These are phyloP conservation scores for Maudiozyma saulgeensis DNA, from an alignment of 805 yeast species.

Conservation along the genomic window DNA sequence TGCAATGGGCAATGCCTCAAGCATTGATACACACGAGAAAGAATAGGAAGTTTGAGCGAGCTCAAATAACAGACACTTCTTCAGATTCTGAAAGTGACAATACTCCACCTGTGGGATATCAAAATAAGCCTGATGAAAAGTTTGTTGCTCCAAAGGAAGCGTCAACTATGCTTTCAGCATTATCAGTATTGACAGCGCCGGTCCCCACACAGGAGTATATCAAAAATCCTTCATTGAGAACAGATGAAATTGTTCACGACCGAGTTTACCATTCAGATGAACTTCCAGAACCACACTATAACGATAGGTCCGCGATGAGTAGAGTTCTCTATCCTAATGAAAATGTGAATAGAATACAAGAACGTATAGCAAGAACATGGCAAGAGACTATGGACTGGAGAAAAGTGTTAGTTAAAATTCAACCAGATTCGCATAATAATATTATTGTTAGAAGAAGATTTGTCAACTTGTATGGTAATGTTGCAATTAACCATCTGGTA, in stretches of 20 bases:
- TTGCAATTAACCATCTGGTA: constrained; percentile 75
- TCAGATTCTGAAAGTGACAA: constrained; percentile 7
- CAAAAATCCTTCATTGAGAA: constrained; percentile 55
- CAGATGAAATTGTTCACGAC: constrained; percentile 71
- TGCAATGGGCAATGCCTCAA: constrained; percentile 22
- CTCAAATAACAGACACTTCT: constrained; percentile 14
- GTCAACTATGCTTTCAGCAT: constrained; percentile 69
- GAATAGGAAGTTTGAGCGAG: constrained; percentile 17
- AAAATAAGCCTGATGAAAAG: constrained; percentile 7
- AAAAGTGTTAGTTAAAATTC: constrained; percentile 70
- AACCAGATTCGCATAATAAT: constrained; percentile 91
- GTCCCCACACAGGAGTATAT: constrained; percentile 61
- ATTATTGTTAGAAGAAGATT: constrained; percentile 78
- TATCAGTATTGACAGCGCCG: constrained; percentile 70
- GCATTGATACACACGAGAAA: constrained; percentile 14
- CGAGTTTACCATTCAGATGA: constrained; percentile 57
- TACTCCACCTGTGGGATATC: neutral
- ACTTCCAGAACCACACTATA: constrained; percentile 47
- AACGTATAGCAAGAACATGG: constrained; percentile 78
- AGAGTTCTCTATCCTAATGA: constrained; percentile 27
- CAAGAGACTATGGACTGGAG: constrained; percentile 80
- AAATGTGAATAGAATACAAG: constrained; percentile 34
- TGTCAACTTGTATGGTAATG: constrained; percentile 87
- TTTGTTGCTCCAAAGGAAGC: constrained; percentile 56
- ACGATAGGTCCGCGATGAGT: constrained; percentile 18